Evolutionary conservation across 257 asterid genomes (phyloP).

Genomic region (Perilla frutescens): DNA sequence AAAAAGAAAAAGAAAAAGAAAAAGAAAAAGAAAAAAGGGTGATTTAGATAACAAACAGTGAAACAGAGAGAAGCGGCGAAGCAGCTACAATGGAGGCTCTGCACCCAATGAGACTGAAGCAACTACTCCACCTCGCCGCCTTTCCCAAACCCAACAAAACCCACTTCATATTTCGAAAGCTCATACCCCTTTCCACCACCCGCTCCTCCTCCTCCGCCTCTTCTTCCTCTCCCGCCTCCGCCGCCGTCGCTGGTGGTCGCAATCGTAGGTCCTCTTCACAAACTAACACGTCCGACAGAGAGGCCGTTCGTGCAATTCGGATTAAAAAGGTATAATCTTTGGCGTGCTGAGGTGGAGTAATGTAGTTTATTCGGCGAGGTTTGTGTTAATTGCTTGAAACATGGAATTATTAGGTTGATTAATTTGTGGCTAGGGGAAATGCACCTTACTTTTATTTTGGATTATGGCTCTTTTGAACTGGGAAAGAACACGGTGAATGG

Average conservation of each 20-base stretch:
- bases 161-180: conserved; percentile 21
- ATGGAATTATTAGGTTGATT: neutral
- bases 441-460: neutral
- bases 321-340: conserved; percentile 64
- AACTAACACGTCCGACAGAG: conserved; percentile 78
- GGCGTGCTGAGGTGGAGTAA: neutral
- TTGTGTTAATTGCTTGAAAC: conserved; percentile 11
- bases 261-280: conserved; percentile 58
- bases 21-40: neutral
- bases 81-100: conserved; percentile 53
- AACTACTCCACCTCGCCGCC: conserved; percentile 52
- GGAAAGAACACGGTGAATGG: conserved; percentile 1
- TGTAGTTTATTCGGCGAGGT: conserved; percentile 1
- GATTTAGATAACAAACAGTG: neutral
- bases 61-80: conserved; percentile 13
- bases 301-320: conserved; percentile 85
- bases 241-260: conserved; percentile 50
- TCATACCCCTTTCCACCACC: conserved; percentile 42
- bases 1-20: no score
- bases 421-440: neutral
- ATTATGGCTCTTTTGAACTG: neutral
- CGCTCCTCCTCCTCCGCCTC: conserved; percentile 69
- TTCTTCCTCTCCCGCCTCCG: conserved; percentile 43
- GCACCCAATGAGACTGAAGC: conserved; percentile 60
- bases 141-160: conserved; percentile 35